Evolutionary conservation across 768 basidiomycete genomes (phyloP).

Genomic region (Tulasnella sp.): DNA sequence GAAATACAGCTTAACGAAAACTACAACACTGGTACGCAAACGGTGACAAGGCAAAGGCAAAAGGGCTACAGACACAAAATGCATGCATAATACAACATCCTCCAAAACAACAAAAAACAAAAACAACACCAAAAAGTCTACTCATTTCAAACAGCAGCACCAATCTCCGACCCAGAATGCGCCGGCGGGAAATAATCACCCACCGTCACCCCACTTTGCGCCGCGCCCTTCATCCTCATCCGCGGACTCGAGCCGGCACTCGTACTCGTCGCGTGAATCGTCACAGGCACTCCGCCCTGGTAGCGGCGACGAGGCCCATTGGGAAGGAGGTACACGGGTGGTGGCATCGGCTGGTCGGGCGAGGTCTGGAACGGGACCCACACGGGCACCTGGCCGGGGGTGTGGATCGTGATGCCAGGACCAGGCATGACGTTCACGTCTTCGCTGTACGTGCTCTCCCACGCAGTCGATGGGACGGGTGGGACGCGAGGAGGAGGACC

Average conservation of each 20-base stretch:
- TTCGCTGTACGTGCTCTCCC: background rate
- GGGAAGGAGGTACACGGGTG: background rate
- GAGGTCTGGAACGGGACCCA: constrained; percentile 2
- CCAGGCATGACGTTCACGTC: background rate
- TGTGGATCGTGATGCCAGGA: constrained; percentile 8
- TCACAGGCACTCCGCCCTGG: background rate
- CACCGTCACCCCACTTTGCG: background rate
- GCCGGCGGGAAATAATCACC: background rate
- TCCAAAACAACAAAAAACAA: too few species aligned
- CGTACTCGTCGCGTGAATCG: background rate
- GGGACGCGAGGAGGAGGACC: background rate
- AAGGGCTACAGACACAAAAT: too few species aligned
- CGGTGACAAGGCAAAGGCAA: too few species aligned
- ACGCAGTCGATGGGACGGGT: background rate
- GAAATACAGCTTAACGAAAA: too few species aligned
- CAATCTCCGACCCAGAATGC: background rate
- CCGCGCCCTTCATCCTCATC: background rate
- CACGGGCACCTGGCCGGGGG: background rate
- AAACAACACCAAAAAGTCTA: too few species aligned
- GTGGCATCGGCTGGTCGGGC: background rate
- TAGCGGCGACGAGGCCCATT: background rate
- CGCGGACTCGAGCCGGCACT: background rate
- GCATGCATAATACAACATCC: too few species aligned
- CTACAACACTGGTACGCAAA: too few species aligned
- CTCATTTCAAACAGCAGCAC: constrained; percentile 8